Percentiles rank a stretch among this genome's conserved stretches.
These are phyloP conservation scores for Penicillium waksmanii DNA, from an alignment of 495 filamentous ascomycete genomes.

Conservation along the genomic window DNA sequence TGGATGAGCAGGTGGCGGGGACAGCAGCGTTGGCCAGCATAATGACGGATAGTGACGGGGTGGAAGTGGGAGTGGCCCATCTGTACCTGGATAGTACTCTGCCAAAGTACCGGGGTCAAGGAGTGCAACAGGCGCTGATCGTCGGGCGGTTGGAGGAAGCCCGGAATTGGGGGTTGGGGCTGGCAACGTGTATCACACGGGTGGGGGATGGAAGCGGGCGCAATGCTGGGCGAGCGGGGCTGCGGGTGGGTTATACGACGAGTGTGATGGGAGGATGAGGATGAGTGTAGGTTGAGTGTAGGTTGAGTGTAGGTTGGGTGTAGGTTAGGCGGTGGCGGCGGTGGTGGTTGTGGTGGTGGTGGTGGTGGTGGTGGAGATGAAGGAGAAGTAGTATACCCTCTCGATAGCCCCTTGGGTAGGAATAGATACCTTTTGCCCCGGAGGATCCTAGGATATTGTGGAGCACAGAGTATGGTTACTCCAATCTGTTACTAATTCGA, in stretches of 20 bases:
- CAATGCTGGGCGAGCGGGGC: slow-evolving; percentile 18
- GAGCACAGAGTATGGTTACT: too few species aligned
- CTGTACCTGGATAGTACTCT: slow-evolving; percentile 21
- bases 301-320: too few species aligned
- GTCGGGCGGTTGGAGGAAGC: slow-evolving; percentile 13
- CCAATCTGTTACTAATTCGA: too few species aligned
- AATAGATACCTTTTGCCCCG: too few species aligned
- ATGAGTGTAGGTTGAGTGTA: too few species aligned
- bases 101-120: slow-evolving; percentile 16
- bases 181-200: slow-evolving; percentile 17
- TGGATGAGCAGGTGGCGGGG: slow-evolving; percentile 14
- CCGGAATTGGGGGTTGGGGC: slow-evolving; percentile 1
- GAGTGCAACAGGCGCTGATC: slow-evolving; percentile 19
- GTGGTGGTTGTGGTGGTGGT: too few species aligned
- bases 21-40: slow-evolving; percentile 21
- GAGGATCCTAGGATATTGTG: too few species aligned
- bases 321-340: neutral
- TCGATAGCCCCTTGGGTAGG: too few species aligned
- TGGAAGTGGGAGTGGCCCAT: slow-evolving; percentile 10
- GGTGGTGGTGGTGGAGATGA: too few species aligned
- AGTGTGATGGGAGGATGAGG: slow-evolving; percentile 1
- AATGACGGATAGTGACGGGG: neutral
- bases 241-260: slow-evolving; percentile 15
- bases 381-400: too few species aligned
- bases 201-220: slow-evolving; percentile 18